Conservation (phyloP, 108 stramenopile genomes). For the Epithemia pelagica region DNA sequence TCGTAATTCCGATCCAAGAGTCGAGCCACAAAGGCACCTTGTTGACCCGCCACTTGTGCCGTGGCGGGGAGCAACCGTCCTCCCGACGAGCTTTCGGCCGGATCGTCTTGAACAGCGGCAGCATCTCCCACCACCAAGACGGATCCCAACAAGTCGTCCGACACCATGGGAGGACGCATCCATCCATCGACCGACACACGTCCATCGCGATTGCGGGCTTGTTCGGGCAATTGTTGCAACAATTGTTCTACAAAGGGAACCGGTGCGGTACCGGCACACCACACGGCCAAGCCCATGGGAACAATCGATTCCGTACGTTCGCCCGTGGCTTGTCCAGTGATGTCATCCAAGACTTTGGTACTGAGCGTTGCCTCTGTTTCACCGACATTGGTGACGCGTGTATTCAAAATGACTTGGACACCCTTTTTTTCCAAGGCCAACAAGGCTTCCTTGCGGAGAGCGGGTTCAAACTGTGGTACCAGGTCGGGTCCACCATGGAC, state of each 20-base stretch:
- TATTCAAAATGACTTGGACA: conserved; percentile 51
- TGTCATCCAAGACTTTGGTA: conserved; percentile 17
- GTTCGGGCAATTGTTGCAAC: conserved; percentile 35
- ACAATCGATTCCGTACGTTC: conserved; percentile 28
- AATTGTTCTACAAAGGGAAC: conserved; percentile 48
- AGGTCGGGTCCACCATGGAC: conserved; percentile 47
- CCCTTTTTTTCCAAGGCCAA: conserved; percentile 34
- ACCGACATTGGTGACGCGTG: conserved; percentile 42
- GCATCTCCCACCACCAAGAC: conserved; percentile 66
- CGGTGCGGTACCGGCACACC: conserved; percentile 62
- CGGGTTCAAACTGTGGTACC: conserved; percentile 53
- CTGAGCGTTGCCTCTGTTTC: conserved; percentile 25
- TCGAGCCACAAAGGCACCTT: conserved; percentile 65
- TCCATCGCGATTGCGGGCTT: conserved; percentile 33
- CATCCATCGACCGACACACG: conserved; percentile 59
- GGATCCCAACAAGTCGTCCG: conserved; percentile 30
- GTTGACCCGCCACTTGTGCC: conserved; percentile 78
- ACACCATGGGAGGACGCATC: conserved; percentile 37
- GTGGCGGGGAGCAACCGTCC: conserved; percentile 56
- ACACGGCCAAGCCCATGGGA: conserved; percentile 40
- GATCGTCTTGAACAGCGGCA: conserved; percentile 25
- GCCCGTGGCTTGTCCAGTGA: conserved; percentile 17
- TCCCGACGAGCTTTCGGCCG: not conserved
- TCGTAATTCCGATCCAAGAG: conserved; percentile 59
- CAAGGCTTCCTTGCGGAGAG: conserved; percentile 36